Evolutionary conservation across 441 rosid genomes (phyloP).

Genomic region (Erysimum cheiri): DNA sequence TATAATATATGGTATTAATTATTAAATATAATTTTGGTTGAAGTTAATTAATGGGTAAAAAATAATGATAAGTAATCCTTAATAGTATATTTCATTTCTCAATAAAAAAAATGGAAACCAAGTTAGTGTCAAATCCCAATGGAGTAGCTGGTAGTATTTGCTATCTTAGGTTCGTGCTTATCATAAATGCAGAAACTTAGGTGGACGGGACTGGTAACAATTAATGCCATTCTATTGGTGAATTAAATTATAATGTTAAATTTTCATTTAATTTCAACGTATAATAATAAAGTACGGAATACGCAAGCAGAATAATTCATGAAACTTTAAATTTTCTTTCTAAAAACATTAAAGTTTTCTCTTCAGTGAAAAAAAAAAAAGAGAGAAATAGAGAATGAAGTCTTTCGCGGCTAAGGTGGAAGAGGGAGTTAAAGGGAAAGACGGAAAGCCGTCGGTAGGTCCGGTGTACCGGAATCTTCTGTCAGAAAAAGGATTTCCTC

Average conservation of each 20-base stretch:
- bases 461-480: slow-evolving; percentile 86
- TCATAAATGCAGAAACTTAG: slow-evolving; percentile 29
- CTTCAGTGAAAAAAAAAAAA: not conserved
- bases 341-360: slow-evolving; percentile 1
- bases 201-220: slow-evolving; percentile 32
- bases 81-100: not conserved
- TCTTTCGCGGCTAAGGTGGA: slow-evolving; percentile 72
- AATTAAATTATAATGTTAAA: not conserved
- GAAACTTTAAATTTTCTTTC: not conserved
- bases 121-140: slow-evolving; percentile 16
- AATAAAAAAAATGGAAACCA: slow-evolving; percentile 24
- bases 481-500: slow-evolving; percentile 70
- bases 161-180: slow-evolving; percentile 17
- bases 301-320: slow-evolving; percentile 4
- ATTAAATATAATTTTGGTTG: slow-evolving; percentile 16
- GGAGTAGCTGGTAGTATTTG: slow-evolving; percentile 7
- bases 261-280: slow-evolving; percentile 4
- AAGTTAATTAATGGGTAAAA: too few species aligned
- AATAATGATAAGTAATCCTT: not conserved
- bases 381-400: slow-evolving; percentile 54
- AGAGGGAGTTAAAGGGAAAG: slow-evolving; percentile 75
- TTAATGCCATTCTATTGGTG: slow-evolving; percentile 28
- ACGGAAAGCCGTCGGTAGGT: slow-evolving; percentile 82
- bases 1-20: slow-evolving; percentile 9
- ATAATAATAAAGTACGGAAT: slow-evolving; percentile 11